Base-by-base conservation (phyloP, 139 green algal species). In the Auxenochlorella protothecoides region DNA sequence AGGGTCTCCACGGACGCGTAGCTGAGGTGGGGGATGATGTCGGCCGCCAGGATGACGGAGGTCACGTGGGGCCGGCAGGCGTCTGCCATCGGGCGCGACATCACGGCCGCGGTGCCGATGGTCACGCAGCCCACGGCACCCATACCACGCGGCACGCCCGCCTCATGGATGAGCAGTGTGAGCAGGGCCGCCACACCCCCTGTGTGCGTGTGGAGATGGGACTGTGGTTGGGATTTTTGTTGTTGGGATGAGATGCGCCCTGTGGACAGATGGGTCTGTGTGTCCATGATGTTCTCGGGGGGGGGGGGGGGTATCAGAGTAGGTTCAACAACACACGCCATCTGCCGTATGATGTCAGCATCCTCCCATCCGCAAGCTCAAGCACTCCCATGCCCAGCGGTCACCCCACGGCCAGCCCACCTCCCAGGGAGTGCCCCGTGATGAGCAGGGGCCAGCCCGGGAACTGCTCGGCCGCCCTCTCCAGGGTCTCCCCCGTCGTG, bases 391-490 rank as follows among this genome's bases (percentile, higher is more conserved):
- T 44, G 27, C 27, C 27, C 76, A 71, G 0, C 4, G n/a, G n/a
- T 55, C 63, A 53, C 14, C 53, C 16, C 16, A 3, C 16, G 3
- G 55, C 55, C n/a, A 44, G 4, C 73, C 59, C 75, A 73, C 83
- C 83, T 53, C 83, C 83, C 56, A 87, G 78, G 64, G 68, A 79
- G 69, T 88, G 83, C 8, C 83, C 83, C 4, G 74, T 82, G 9
- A 88, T 11, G 4, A 87, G 64, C 5, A 88, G 57, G 6, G 83
- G 83, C 83, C 81, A 87, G 57, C 81, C 83, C 53, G 81, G 81
- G 69, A 72, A 78, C 44, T 66, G 54, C 5, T 69, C 15, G 0
- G 65, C 81, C 16, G 76, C 74, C 51, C 67, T 70, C 68, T 78
- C 10, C n/a, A 88, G 72, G 52, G 81, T 81, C 63, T 54, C 75